Conservation (phyloP, 768 basidiomycete species). For the Xanthoconium purpureum region DNA sequence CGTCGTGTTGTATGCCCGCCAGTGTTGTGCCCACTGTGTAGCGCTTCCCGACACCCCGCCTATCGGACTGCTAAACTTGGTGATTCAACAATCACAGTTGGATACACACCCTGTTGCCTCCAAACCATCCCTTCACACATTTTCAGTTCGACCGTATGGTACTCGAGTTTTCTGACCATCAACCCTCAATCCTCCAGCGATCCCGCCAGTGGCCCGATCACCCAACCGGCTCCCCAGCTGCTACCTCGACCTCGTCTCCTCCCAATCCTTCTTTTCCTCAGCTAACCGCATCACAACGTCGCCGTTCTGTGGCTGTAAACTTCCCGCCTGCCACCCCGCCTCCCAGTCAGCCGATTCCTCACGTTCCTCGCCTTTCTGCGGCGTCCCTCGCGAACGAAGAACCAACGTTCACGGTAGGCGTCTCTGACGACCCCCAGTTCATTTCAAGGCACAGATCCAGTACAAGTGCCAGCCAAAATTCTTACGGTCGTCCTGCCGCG, state of each 20-base stretch:
- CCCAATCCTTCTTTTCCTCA: conserved; percentile 31
- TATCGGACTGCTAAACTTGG: conserved; percentile 16
- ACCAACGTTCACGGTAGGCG: conserved; percentile 18
- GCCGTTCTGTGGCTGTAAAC: conserved; percentile 67
- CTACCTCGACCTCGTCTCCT: conserved; percentile 33
- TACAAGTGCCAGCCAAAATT: conserved; percentile 34
- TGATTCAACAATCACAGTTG: conserved; percentile 11
- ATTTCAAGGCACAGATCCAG: conserved; percentile 35
- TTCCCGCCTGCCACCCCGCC: conserved; percentile 68
- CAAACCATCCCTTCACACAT: background rate
- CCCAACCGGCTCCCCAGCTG: conserved; percentile 14
- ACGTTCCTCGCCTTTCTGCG: conserved; percentile 43
- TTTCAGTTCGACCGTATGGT: conserved; percentile 25
- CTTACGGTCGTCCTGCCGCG: conserved; percentile 33
- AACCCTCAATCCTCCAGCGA: conserved; percentile 27
- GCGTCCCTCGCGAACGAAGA: conserved; percentile 18
- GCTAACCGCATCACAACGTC: conserved; percentile 41
- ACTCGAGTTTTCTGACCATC: conserved; percentile 29
- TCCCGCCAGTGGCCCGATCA: conserved; percentile 36
- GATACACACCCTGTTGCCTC: background rate
- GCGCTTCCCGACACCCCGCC: background rate
- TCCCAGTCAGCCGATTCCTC: conserved; percentile 72
- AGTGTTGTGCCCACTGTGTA: conserved; percentile 11
- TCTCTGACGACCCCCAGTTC: conserved; percentile 30
- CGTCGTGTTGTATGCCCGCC: conserved; percentile 12